Evolutionary conservation across 805 yeast species (phyloP), one percentile per base, ranked within the genome.

Genomic region (Yarrowia hollandica): DNA sequence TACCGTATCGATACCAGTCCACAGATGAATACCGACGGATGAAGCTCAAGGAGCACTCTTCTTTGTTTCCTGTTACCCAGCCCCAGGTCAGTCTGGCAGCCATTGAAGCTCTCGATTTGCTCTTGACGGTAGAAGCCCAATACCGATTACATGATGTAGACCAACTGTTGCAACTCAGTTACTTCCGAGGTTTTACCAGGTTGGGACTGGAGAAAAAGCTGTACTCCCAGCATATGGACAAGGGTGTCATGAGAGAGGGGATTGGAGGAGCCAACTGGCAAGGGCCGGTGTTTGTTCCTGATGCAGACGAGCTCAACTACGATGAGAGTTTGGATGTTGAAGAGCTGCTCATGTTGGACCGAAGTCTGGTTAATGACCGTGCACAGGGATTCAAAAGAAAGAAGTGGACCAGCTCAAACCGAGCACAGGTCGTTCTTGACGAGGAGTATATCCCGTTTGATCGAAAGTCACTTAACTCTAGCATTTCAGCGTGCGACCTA

Each of bases 1-100:
- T 65, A 10, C 72, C 72, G 11, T 69, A 68, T 31, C 59, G 60
- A 4, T 66, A 65, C 10, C 42, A 60, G 22, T 34, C 56, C 5
- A 26, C 62, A 1, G 50, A 44, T 1, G 50, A 44, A 15, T 23
- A 37, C 15, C 60, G 52, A 14, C 62, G 62, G 59, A 55, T 64
- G 19, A 30, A 30, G 31, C 33, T 35, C n/a, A 59, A 56, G 57
- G 33, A 30, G 2, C 38, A 38, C 7, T 60, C 64, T 5, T 28
- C 55, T 5, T 28, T 25, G 26, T 60, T 60, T 21, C 56, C 59
- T 5, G 33, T 25, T 16, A 63, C 65, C 3, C 34, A 25, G 16
- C 62, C 62, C 10, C 55, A 46, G 8, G 65, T 65, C 11, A 52
- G 64, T 8, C 37, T 58, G 14, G 60, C 37, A 5, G 63, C 64